A percentile compares a stretch with the other conserved stretches of the same genome.
Conservation (phyloP, 306 rosid species). For the Cicer yamashitae region DNA sequence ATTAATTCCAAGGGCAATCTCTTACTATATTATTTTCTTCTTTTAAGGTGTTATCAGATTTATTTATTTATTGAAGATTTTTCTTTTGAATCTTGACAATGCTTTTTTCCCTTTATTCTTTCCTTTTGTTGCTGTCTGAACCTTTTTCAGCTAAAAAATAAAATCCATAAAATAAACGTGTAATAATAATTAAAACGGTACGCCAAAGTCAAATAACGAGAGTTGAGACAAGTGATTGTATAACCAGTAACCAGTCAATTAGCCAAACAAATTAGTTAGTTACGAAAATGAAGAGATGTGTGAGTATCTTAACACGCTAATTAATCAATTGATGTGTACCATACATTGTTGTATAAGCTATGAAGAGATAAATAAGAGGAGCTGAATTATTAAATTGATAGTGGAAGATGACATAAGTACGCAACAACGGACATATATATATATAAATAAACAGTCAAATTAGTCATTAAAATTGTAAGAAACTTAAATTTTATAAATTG, state of each 20-base stretch:
- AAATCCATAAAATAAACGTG: neutral
- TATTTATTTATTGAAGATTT: neutral
- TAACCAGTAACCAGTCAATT: neutral
- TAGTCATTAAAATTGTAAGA: no score
- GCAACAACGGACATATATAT: conserved; percentile 28
- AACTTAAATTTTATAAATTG: no score
- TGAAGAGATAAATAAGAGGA: neutral
- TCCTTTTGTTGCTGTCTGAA: conserved; percentile 18
- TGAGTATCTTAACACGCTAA: neutral
- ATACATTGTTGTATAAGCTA: neutral
- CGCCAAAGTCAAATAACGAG: conserved; percentile 4
- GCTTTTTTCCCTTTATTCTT: conserved; percentile 30
- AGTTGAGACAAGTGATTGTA: neutral
- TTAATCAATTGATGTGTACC: conserved; percentile 1
- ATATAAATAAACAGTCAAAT: no score
- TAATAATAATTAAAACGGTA: neutral
- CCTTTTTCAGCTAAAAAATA: conserved; percentile 28
- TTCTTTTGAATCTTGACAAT: neutral
- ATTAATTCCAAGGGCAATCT: conserved; percentile 2
- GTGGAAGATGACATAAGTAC: conserved; percentile 28
- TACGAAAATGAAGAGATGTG: neutral
- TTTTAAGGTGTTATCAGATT: neutral
- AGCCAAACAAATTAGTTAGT: conserved; percentile 31
- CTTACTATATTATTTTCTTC: neutral
- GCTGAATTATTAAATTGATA: neutral